A percentile compares a stretch with the other conserved stretches of the same genome.
Conservation (phyloP, 108 stramenopile genomes). For the Nitzschia sp. region DNA sequence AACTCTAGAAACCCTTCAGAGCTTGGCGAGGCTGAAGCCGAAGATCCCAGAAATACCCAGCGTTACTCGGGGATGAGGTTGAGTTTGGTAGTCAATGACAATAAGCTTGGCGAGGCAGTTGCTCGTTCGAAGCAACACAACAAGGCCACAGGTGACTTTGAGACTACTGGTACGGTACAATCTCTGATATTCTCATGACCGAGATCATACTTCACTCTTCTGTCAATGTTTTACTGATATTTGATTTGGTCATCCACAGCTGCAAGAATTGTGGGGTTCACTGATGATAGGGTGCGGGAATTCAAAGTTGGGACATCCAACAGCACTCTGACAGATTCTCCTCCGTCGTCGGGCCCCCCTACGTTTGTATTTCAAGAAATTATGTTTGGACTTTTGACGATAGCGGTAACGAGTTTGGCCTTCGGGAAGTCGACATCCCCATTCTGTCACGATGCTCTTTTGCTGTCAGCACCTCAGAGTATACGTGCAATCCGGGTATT, state of each 20-base stretch:
- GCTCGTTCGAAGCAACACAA: too few relatives aligned
- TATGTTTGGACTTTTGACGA: conserved; percentile 49
- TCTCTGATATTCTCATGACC: too few relatives aligned
- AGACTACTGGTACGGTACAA: too few relatives aligned
- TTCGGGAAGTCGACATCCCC: conserved; percentile 66
- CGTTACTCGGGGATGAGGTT: too few relatives aligned
- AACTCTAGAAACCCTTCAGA: too few relatives aligned
- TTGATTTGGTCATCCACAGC: conserved; percentile 37
- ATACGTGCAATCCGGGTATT: conserved; percentile 8
- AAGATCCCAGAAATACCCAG: too few relatives aligned
- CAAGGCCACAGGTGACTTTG: too few relatives aligned
- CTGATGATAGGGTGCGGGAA: conserved; percentile 70
- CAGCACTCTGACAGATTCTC: conserved; percentile 27
- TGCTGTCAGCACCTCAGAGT: conserved; percentile 10
- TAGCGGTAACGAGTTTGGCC: conserved; percentile 53
- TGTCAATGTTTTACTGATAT: conserved; percentile 23
- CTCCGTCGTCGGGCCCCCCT: too few relatives aligned
- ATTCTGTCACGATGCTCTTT: conserved; percentile 24
- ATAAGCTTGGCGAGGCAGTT: too few relatives aligned
- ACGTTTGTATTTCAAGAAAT: conserved; percentile 43
- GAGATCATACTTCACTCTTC: too few relatives aligned
- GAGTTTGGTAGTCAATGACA: too few relatives aligned
- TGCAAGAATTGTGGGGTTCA: conserved; percentile 70
- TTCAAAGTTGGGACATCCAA: conserved; percentile 61
- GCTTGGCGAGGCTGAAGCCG: too few relatives aligned